Base-by-base conservation (phyloP, 805 yeast genomes). In the Ogataea philodendri region DNA sequence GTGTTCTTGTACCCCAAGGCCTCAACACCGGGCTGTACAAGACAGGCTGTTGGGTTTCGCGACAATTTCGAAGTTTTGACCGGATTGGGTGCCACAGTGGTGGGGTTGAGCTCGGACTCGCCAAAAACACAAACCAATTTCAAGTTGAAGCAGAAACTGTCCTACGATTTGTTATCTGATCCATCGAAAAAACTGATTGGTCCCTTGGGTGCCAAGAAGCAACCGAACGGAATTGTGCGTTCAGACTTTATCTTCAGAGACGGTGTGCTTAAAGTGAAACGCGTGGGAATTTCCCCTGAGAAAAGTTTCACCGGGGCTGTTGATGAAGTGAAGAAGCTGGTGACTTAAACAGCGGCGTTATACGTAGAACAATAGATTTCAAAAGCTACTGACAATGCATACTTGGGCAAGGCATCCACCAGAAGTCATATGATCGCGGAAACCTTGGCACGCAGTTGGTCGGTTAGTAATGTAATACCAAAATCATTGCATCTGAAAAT, bases 21-120 rank as follows among this genome's bases (percentile, higher is more conserved):
- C 0, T 78, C 83, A 16, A 90, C 97, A 1, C 96, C 96, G 1
- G 98, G 98, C 3, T 93, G 98, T 62, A 90, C 98, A 1, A 75
- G 87, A 50, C 98, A 90, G 63, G 97, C 89, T 3, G 74, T 84
- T 57, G 96, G 96, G 0, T 93, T 83, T 58, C 78, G 93, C 50
- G 80, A 76, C 46, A 76, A 76, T 49, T 80, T 64, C 57, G 66
- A 70, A 2, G 65, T 70, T 26, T 72, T 84, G 51, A 26, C 33
- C 7, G 23, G 66, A 29, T 63, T 72, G 23, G 72, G 72, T 15
- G 81, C 79, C 2, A 64, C 74, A 0, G 81, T 90, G 1, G 78
- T 73, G 49, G 98, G 98, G 0, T 59, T 90, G 32, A 82, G 94
- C 52, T 81, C 90, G 4, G 98, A 90, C 56, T 52, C 78, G n/a